Evolutionary conservation across 176 grass and related monocot genomes (phyloP).

Genomic region (Eragrostis curvula): DNA sequence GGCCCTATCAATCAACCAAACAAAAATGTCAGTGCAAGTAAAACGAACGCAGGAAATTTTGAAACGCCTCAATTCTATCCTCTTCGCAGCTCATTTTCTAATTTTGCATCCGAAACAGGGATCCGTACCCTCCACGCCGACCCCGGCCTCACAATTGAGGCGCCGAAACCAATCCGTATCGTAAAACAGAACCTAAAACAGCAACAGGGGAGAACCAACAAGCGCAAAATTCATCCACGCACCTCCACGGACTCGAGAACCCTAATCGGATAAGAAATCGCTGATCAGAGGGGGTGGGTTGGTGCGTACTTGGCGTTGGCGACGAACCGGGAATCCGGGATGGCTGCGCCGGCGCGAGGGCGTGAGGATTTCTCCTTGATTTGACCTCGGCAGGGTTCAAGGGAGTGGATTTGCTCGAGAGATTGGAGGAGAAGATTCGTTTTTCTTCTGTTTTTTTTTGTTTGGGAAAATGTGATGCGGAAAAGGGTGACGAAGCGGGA

Average conservation of each 20-base stretch:
- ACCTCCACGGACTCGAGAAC: neutral
- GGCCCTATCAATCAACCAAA: neutral
- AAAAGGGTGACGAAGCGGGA: neutral
- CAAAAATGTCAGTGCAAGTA: neutral
- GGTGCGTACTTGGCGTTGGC: neutral
- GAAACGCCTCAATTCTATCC: neutral
- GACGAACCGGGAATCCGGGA: neutral
- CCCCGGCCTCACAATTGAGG: neutral
- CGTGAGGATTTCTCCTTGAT: neutral
- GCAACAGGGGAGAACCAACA: neutral
- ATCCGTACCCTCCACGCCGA: slow-evolving; percentile 8
- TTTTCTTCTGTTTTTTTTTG: slow-evolving; percentile 22
- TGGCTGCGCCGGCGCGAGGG: neutral
- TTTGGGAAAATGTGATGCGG: slow-evolving; percentile 1
- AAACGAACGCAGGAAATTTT: neutral
- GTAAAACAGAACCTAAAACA: neutral
- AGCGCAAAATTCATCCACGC: neutral
- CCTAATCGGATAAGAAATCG: slow-evolving; percentile 13
- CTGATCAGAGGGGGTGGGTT: neutral
- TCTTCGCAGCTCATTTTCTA: neutral
- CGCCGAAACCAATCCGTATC: neutral
- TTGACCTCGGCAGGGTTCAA: neutral
- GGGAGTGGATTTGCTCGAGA: neutral
- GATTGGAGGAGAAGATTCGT: slow-evolving; percentile 22
- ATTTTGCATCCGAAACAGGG: neutral